phyloP scores from a whole-genome alignment of 148 eudicot genomes.

The Amaranthus palmeri region DNA sequence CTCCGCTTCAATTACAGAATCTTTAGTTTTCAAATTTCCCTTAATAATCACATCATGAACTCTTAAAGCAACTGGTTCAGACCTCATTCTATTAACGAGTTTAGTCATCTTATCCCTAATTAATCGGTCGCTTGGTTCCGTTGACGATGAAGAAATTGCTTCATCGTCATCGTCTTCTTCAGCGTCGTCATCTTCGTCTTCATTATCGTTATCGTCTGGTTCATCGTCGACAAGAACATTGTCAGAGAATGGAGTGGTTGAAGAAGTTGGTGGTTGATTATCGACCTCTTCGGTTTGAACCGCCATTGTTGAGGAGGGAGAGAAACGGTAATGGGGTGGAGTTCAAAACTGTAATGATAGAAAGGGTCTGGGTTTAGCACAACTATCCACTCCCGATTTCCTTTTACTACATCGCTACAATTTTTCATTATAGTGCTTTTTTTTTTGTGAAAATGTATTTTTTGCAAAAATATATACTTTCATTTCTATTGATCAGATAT shows the following conservation, averaged over 20 bases:
- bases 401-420: too few relatives aligned
- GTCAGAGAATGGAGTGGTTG: constrained; percentile 3
- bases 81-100: constrained; percentile 34
- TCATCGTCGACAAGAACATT: constrained; percentile 16
- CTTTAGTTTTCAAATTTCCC: constrained; percentile 67
- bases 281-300: constrained; percentile 3
- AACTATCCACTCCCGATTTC: neutral
- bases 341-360: neutral
- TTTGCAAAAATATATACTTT: too few relatives aligned
- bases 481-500: too few relatives aligned
- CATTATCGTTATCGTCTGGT: constrained; percentile 14
- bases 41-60: constrained; percentile 71
- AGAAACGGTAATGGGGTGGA: neutral
- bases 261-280: neutral
- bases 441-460: too few relatives aligned
- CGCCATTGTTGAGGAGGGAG: constrained; percentile 3
- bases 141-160: constrained; percentile 16
- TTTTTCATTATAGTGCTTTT: too few relatives aligned
- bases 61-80: constrained; percentile 54
- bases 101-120: constrained; percentile 44
- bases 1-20: constrained; percentile 59
- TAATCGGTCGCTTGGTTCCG: constrained; percentile 22
- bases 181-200: constrained; percentile 9
- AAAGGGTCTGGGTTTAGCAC: constrained; percentile 8
- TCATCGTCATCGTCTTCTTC: constrained; percentile 24